Evolutionary conservation across 164 flowering plant genomes (phyloP).

Genomic region (Vitis rupestris): DNA sequence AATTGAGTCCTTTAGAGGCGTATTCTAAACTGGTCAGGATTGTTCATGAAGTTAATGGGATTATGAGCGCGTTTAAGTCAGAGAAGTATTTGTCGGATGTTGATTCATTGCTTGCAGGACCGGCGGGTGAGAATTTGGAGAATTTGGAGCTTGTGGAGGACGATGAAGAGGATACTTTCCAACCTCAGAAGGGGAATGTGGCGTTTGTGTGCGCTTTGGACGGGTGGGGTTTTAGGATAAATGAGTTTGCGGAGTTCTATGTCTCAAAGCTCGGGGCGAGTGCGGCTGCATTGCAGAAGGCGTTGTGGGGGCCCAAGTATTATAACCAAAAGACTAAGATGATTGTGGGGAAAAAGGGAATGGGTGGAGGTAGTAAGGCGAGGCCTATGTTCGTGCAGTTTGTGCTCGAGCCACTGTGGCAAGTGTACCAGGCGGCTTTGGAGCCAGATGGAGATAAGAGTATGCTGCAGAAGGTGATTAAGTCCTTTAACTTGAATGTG

Average conservation of each 20-base stretch:
- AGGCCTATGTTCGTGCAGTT: constrained; percentile 89
- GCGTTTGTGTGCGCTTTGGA: constrained; percentile 88
- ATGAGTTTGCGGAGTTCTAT: constrained; percentile 74
- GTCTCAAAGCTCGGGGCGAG: constrained; percentile 73
- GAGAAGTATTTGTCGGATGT: constrained; percentile 92
- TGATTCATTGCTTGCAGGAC: constrained; percentile 65
- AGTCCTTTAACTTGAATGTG: constrained; percentile 55
- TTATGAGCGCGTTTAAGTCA: constrained; percentile 74
- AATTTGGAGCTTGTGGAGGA: constrained; percentile 60
- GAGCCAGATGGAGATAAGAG: constrained; percentile 62
- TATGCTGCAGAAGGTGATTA: constrained; percentile 71
- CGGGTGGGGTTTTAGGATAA: constrained; percentile 88
- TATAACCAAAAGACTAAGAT: constrained; percentile 66
- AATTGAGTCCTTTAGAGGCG: constrained; percentile 76
- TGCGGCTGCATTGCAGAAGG: constrained; percentile 49
- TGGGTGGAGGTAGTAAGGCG: constrained; percentile 43
- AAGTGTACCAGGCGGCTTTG: constrained; percentile 65
- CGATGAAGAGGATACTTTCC: constrained; percentile 87
- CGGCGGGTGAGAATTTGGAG: constrained; percentile 41
- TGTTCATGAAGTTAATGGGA: constrained; percentile 84
- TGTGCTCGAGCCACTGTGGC: constrained; percentile 88
- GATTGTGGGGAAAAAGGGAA: constrained; percentile 82
- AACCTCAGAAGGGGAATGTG: constrained; percentile 93
- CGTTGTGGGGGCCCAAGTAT: constrained; percentile 83
- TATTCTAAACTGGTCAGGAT: constrained; percentile 64